Evolutionary conservation across 129 eudicot species (phyloP), one percentile per base, ranked within the genome.

Genomic region (Lactuca saligna): DNA sequence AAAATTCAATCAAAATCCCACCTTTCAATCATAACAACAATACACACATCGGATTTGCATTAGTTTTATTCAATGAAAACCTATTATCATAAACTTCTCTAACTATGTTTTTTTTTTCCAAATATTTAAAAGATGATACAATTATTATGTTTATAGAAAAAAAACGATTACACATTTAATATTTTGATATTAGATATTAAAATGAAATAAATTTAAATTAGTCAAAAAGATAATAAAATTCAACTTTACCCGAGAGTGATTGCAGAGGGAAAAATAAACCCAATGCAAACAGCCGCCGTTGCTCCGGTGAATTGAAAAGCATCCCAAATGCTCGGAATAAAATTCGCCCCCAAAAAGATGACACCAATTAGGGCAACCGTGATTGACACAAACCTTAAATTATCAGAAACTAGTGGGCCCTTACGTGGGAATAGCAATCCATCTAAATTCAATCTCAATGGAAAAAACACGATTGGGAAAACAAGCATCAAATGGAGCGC

Each of bases 401-500:
- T 84, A 71, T 87, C 91, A 2, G 80, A 59, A 42, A 83, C 81
- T 73, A 87, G 72, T 61, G 95, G 77, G 63, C 91, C 84, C 59
- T 79, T 82, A 20, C 79, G 71, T 17, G 97, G 89, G 57, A 90
- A 90, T 4, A 90, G 78, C 34, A 90, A 81, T 15, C 96, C 94
- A 60, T 88, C 96, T 62, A 92, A 73, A 58, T 89, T 94, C 58
- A 87, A 62, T 72, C 99, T 82, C 60, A 94, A 57, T 0, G 99
- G 92, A 60, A 66, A 90, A 74, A 89, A 89, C 8, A 94, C 93
- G 35, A 94, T 76, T 63, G 99, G 99, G 76, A 94, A 94, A 12
- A 94, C 99, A 9, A 90, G 97, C 93, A 94, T 87, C 82, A 94
- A 58, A 81, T 94, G 99, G 37, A 85, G 87, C 1, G 99, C 96